Conservation (phyloP, 345 rosid species). For the Citrus sp. region DNA sequence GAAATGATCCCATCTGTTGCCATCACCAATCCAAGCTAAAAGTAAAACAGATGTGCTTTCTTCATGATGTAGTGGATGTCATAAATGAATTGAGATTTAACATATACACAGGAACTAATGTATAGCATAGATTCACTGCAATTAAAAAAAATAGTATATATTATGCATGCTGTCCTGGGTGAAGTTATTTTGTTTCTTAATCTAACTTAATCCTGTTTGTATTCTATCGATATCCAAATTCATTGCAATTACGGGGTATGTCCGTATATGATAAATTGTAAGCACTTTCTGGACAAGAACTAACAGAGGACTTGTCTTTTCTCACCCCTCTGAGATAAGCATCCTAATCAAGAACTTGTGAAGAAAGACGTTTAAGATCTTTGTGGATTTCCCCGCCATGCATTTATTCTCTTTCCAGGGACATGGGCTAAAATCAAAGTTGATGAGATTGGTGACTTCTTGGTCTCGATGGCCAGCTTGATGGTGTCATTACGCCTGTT, state of each 20-base stretch:
- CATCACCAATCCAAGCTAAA: conserved; percentile 18
- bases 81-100: too few species aligned
- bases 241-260: too few species aligned
- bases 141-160: neutral
- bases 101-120: neutral
- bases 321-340: too few species aligned
- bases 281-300: neutral
- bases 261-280: neutral
- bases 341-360: neutral
- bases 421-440: neutral
- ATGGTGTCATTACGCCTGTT: too few species aligned
- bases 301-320: too few species aligned
- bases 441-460: neutral
- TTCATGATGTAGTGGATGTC: neutral
- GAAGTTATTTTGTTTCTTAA: neutral
- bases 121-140: neutral
- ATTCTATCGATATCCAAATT: neutral
- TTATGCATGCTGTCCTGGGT: neutral
- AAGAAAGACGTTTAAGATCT: neutral
- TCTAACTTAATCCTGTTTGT: neutral
- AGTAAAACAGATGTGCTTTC: neutral
- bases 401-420: too few species aligned
- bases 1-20: conserved; percentile 58
- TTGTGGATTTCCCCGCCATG: too few species aligned
- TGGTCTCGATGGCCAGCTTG: too few species aligned